Conservation (phyloP, 768 basidiomycete genomes). For the Mycena pura region DNA sequence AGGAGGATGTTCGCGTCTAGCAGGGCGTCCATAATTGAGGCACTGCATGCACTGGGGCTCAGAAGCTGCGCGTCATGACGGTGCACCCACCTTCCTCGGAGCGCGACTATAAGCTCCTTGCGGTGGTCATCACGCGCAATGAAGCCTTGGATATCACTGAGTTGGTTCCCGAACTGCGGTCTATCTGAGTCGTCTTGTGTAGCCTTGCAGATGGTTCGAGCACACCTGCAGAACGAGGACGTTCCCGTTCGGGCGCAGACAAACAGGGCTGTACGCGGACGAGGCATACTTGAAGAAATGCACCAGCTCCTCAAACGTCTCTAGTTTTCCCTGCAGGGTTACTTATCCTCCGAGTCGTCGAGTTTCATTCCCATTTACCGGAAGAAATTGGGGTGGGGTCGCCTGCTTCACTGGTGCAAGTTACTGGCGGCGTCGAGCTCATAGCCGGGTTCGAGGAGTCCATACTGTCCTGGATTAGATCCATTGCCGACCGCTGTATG, state of each 20-base stretch:
- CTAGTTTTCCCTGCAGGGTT: neutral
- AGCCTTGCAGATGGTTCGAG: neutral
- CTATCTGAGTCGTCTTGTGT: neutral
- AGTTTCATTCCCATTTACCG: neutral
- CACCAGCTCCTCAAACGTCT: constrained; percentile 50
- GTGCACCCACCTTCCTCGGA: constrained; percentile 56
- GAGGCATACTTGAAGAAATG: constrained; percentile 65
- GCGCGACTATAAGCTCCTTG: constrained; percentile 55
- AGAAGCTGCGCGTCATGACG: no score
- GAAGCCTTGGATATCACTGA: constrained; percentile 55
- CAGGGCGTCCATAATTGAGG: constrained; percentile 48
- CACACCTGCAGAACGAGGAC: constrained; percentile 44
- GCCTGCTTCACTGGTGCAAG: neutral
- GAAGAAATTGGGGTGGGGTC: constrained; percentile 2
- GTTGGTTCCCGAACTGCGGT: constrained; percentile 46
- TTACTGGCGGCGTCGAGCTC: no score
- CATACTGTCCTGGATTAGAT: no score
- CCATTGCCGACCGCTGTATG: no score
- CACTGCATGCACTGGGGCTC: no score
- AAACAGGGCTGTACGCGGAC: constrained; percentile 52
- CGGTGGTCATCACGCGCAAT: constrained; percentile 54
- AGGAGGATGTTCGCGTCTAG: constrained; percentile 50
- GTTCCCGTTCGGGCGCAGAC: constrained; percentile 58
- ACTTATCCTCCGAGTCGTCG: neutral
- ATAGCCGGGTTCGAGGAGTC: no score